Evolutionary conservation across 257 asterid species (phyloP).

Genomic region (Rubia yunnanensis): DNA sequence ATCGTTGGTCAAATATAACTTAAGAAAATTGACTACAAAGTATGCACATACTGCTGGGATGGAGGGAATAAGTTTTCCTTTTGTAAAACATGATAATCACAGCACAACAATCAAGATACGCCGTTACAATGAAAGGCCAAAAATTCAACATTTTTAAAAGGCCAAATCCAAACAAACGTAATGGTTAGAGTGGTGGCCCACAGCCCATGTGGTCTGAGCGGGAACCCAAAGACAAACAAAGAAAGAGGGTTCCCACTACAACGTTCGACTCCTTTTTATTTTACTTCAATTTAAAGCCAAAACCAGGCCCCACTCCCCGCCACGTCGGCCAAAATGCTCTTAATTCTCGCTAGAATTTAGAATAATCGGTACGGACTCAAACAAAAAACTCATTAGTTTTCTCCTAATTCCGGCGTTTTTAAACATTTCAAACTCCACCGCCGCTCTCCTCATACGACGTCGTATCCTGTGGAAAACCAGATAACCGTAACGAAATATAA

Average conservation of each 20-base stretch:
- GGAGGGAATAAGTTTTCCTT: no score
- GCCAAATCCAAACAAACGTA: no score
- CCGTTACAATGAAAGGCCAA: no score
- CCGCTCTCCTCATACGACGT: conserved; percentile 8
- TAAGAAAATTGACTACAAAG: no score
- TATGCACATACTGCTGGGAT: no score
- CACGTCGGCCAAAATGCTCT: conserved; percentile 23
- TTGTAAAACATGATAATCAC: no score
- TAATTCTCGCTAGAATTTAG: conserved; percentile 10
- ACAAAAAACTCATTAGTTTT: not conserved
- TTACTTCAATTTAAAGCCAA: conserved; percentile 3
- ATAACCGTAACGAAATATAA: not conserved
- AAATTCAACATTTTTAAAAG: no score
- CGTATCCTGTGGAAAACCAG: conserved; percentile 5
- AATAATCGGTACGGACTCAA: not conserved
- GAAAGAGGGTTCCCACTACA: conserved; percentile 23
- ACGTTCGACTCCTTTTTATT: conserved; percentile 31
- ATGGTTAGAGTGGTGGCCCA: not conserved
- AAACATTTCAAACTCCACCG: conserved; percentile 2
- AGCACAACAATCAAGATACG: no score
- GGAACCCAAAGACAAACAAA: not conserved
- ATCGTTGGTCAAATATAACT: no score
- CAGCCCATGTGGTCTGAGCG: conserved; percentile 14
- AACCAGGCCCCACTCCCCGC: conserved; percentile 8
- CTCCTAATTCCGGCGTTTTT: not conserved